Evolutionary conservation across 1,139 yeast species (phyloP).

Genomic region (Kodamaea plutei): DNA sequence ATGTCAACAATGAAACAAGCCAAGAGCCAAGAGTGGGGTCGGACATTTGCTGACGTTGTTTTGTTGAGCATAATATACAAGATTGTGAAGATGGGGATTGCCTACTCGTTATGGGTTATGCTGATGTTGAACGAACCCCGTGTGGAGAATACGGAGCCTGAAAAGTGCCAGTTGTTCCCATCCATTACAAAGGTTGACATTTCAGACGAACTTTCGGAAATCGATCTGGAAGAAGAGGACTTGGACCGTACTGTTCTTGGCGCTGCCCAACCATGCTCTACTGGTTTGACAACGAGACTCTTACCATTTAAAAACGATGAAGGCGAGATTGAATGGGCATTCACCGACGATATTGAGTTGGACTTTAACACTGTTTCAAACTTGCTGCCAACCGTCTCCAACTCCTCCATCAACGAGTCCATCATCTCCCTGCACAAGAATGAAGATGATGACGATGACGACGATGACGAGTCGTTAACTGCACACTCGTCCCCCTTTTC

Average conservation of each 20-base stretch:
- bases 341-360: constrained; percentile 35
- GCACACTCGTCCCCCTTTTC: constrained; percentile 17
- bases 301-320: constrained; percentile 48
- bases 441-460: constrained; percentile 13
- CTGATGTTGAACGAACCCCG: not conserved
- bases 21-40: constrained; percentile 3
- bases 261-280: constrained; percentile 56
- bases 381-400: constrained; percentile 50
- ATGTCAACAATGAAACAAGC: not conserved
- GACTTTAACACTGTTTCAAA: constrained; percentile 1
- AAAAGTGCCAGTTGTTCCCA: constrained; percentile 4
- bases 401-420: constrained; percentile 36
- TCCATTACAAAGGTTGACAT: constrained; percentile 7
- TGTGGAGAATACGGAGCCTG: not conserved
- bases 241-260: constrained; percentile 10
- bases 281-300: constrained; percentile 43
- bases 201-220: constrained; percentile 4
- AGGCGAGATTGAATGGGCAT: constrained; percentile 59
- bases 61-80: constrained; percentile 17
- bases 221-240: constrained; percentile 3
- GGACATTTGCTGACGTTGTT: constrained; percentile 9
- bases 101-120: constrained; percentile 8
- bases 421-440: constrained; percentile 18
- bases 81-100: constrained; percentile 12
- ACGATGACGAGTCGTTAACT: constrained; percentile 14